Evolutionary conservation across 73 alveolate species (phyloP).

Genomic region (Paramecium pentaurelia): DNA sequence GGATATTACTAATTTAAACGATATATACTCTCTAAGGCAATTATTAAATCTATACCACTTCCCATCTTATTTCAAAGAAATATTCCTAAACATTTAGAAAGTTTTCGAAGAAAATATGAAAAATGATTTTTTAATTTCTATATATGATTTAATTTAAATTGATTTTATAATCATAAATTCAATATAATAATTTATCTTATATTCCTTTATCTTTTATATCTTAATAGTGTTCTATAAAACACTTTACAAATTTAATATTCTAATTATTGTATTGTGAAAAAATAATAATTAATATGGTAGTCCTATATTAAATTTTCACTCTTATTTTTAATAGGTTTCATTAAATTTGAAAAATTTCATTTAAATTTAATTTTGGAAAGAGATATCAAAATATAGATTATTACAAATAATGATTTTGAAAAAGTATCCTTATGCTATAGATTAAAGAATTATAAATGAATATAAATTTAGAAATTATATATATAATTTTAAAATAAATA

Average conservation of each 20-base stretch:
- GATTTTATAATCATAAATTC: neutral
- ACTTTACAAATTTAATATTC: too few relatives aligned
- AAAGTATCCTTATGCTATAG: neutral
- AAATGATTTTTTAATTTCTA: neutral
- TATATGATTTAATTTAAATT: neutral
- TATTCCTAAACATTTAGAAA: neutral
- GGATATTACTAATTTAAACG: neutral
- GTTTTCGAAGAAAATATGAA: neutral
- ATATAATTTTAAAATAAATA: neutral
- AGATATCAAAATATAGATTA: neutral
- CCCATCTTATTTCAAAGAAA: neutral
- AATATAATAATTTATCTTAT: neutral
- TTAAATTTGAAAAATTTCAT: too few relatives aligned
- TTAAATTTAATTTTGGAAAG: neutral
- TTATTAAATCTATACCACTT: neutral
- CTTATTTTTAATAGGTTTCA: neutral
- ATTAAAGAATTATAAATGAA: neutral
- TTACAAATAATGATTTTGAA: neutral
- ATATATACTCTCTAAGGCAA: neutral
- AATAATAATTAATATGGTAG: too few relatives aligned
- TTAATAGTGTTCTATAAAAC: too few relatives aligned
- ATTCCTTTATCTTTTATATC: too few relatives aligned
- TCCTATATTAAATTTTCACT: neutral
- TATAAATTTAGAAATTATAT: neutral
- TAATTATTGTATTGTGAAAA: too few relatives aligned